These are phyloP conservation scores for Aspergillus saccharolyticus DNA, from an alignment of 495 filamentous ascomycete species.

Conservation along the genomic window DNA sequence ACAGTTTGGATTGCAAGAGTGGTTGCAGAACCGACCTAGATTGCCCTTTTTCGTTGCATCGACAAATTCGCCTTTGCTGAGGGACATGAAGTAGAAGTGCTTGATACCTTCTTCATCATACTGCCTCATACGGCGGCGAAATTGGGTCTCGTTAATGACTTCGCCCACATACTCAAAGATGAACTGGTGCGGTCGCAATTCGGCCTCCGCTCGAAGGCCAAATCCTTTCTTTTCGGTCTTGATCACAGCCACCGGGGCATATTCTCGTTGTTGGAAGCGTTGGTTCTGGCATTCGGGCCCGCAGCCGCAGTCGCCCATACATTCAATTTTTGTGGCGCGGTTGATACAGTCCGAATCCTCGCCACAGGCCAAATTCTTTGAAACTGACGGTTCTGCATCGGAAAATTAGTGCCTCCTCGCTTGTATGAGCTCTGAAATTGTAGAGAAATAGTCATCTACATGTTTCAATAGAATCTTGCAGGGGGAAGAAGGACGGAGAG, in stretches of 20 bases:
- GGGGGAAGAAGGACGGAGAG: not conserved
- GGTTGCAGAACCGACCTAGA: constrained; percentile 95
- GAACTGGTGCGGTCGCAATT: constrained; percentile 77
- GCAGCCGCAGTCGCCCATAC: constrained; percentile 79
- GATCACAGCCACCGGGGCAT: constrained; percentile 88
- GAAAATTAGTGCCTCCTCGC: constrained; percentile 22
- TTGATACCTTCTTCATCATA: constrained; percentile 96
- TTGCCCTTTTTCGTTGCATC: constrained; percentile 97
- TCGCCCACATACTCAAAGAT: constrained; percentile 99
- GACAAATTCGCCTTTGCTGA: constrained; percentile 93
- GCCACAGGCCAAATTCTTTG: constrained; percentile 78
- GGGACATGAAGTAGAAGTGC: constrained; percentile 99
- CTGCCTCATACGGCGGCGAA: constrained; percentile 79
- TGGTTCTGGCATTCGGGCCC: constrained; percentile 87
- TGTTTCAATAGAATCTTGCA: not conserved
- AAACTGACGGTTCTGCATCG: constrained; percentile 52
- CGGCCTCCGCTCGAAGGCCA: constrained; percentile 74
- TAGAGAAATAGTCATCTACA: not conserved
- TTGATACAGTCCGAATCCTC: constrained; percentile 99
- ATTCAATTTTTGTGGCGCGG: constrained; percentile 96
- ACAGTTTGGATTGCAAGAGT: constrained; percentile 98
- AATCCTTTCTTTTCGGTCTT: constrained; percentile 97
- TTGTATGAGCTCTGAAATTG: not conserved
- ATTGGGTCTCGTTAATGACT: constrained; percentile 88
- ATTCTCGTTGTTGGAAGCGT: constrained; percentile 86